Base-by-base conservation (phyloP, 345 rosid species). In the Salix caprea region DNA sequence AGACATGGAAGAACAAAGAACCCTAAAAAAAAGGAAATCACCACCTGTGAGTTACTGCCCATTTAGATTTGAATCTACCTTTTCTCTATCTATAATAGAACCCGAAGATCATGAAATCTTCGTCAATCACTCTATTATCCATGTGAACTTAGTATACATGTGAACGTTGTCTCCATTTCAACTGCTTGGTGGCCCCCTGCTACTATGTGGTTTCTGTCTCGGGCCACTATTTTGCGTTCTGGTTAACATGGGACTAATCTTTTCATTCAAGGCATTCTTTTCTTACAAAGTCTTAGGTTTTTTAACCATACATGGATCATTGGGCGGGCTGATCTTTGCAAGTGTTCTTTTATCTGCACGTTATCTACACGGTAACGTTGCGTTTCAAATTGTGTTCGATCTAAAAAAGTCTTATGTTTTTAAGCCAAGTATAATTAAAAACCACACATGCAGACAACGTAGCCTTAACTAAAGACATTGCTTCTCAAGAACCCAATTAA, bases 81-180 rank as follows among this genome's bases (percentile, higher is more conserved):
- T 19, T 30, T 14, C 19, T 4, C 52, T 46, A 26, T 15, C 62
- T 58, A 36, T 11, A 24, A 48, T 44, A 37, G 18, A 44, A 44
- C 32, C 4, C 44, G 23, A 65, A 32, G 23, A 65, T 62, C 24
- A 28, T n/a, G 58, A 65, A 8, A 65, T 69, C 71, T 60, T 68
- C 39, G 4, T 15, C 16, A 0, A 42, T 15, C 14, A 12, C n/a
- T 24, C 82, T 82, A 52, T 75, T 78, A 21, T 28, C 1, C 85
- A 82, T 82, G 85, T 78, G 85, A 82, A 46, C 79, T 40, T 10
- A 10, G 11, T 10, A 14, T 16, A 2, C 85, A 82, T 82, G 85
- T 78, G 85, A 82, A 46, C 74, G 68, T 61, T 74, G 79, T 78
- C 85, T 65, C 44, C n/a, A 37, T 62, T 72, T 76, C 68, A 46